These are phyloP conservation scores for Raphanus hybrid DNA, from an alignment of 441 rosid genomes.

Conservation along the genomic window DNA sequence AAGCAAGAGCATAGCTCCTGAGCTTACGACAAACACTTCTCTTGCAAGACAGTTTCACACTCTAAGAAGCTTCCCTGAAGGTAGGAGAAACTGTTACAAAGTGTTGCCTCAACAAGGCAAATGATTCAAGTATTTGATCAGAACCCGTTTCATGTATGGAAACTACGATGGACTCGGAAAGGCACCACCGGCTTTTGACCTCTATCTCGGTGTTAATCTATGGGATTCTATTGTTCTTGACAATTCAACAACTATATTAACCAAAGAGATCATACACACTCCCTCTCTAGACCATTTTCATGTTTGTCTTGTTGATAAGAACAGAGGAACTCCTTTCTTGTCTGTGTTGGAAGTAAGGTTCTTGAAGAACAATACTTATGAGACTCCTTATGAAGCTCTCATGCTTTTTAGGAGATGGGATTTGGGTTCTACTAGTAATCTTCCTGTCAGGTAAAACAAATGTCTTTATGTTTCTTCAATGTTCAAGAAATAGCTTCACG, in stretches of 20 bases:
- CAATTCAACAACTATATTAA: conserved; percentile 23
- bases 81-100: conserved; percentile 51
- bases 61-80: conserved; percentile 49
- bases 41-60: conserved; percentile 11
- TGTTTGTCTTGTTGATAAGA: conserved; percentile 52
- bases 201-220: conserved; percentile 46
- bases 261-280: conserved; percentile 50
- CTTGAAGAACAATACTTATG: conserved; percentile 40
- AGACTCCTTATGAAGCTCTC: conserved; percentile 21
- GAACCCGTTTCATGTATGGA: conserved; percentile 56
- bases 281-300: conserved; percentile 24
- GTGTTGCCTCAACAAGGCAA: conserved; percentile 36
- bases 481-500: neutral
- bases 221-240: conserved; percentile 42
- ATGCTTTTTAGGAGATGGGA: neutral
- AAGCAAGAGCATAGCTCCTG: neutral
- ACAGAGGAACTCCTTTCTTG: conserved; percentile 45
- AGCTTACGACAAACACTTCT: conserved; percentile 3
- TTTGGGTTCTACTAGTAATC: neutral
- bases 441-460: neutral
- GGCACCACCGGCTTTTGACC: conserved; percentile 34
- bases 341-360: conserved; percentile 48
- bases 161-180: conserved; percentile 42
- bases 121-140: conserved; percentile 45
- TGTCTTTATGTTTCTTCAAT: neutral